Base-by-base conservation (phyloP, 2,329 filamentous ascomycete genomes). In the Penicillium palitans region DNA sequence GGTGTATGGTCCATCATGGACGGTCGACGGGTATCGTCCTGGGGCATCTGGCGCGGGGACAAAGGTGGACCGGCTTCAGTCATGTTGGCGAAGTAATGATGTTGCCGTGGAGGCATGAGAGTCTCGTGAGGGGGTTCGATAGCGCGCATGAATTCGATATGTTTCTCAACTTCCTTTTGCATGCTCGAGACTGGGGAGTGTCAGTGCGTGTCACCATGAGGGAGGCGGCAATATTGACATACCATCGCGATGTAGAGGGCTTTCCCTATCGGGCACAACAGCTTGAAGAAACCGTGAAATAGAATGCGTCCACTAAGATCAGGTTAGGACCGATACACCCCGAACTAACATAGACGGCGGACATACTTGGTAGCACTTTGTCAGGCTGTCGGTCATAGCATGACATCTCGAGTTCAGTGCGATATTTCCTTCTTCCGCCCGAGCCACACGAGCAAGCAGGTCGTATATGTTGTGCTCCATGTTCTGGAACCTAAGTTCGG, bases 401-500 rank as follows among this genome's bases (percentile, higher is more conserved):
- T 95, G 90, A 71, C 91, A 92, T 75, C 89, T 93, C 62, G 90
- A 81, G 66, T 89, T 90, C 77, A 97, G 83, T 66, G 88, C 87
- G 52, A 90, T 85, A 55, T 90, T 88, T 49, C 84, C 88, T 69
- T 98, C 93, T 72, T 98, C 95, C 61, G 89, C 90, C 59, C 93
- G 87, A 68, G 89, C 84, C 57, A 98, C 79, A 62, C 92, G 85
- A 44, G 82, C 79, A 72, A 87, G 88, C 70, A 96, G 81, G 59
- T 96, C 93, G 72, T 90, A 96, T 45, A 96, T 76, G 21, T 85
- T 87, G 70, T 95, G 90, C 73, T 99, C 95, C 27, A 98, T 79
- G 64, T 83, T 84, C 63, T 84, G 82, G 57, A 97, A 74, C 65
- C 93, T 84, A 48, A 86, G 85, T 68, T 99, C 93, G 13, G 87